Conservation (phyloP, 2,329 filamentous ascomycete species). For the Orbilia oligospora region DNA sequence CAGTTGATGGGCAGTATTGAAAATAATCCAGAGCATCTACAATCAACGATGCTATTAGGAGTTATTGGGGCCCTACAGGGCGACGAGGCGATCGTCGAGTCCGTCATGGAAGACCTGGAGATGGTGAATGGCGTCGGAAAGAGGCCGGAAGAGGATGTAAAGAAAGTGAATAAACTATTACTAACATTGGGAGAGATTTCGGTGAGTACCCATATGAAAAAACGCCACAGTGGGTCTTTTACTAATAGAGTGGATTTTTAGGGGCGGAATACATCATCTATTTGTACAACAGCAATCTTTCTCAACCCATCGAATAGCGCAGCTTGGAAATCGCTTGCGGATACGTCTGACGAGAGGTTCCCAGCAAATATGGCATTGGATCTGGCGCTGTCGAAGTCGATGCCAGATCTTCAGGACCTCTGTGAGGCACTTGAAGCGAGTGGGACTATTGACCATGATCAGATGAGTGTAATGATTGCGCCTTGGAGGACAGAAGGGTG, state of each 20-base stretch:
- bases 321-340: constrained; percentile 83
- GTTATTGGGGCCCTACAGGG: constrained; percentile 85
- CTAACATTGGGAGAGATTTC: constrained; percentile 75
- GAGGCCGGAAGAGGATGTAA: constrained; percentile 76
- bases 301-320: constrained; percentile 82
- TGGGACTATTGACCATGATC: constrained; percentile 79
- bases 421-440: constrained; percentile 81
- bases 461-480: constrained; percentile 82
- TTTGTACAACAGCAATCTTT: constrained; percentile 76
- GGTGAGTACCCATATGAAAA: constrained; percentile 42
- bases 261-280: constrained; percentile 66
- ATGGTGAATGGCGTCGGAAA: constrained; percentile 78
- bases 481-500: constrained; percentile 82
- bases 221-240: neutral
- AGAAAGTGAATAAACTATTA: constrained; percentile 80
- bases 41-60: constrained; percentile 83
- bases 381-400: constrained; percentile 80
- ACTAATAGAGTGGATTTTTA: constrained; percentile 3
- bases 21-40: constrained; percentile 80
- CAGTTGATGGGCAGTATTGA: constrained; percentile 83
- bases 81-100: constrained; percentile 83
- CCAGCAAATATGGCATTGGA: constrained; percentile 83
- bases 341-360: constrained; percentile 71
- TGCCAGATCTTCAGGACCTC: constrained; percentile 78
- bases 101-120: constrained; percentile 83